Conservation (phyloP, 2,329 filamentous ascomycete species). For the Mollisia scopiformis region DNA sequence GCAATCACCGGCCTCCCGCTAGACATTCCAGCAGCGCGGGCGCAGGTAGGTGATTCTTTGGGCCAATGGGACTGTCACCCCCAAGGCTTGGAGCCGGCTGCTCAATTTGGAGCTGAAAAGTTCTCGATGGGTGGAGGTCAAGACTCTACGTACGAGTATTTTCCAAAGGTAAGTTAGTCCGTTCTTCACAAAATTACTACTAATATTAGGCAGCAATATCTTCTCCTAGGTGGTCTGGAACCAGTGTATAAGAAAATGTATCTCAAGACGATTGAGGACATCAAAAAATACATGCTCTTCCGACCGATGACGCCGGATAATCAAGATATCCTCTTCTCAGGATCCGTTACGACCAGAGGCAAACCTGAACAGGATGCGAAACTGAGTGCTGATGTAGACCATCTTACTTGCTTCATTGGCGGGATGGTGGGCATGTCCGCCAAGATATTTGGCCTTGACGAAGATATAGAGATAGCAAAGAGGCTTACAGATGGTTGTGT, state of each 20-base stretch:
- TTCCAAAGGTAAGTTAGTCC: conserved; percentile 56
- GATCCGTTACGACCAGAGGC: conserved; percentile 56
- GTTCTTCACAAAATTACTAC: neutral
- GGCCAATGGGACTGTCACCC: conserved; percentile 53
- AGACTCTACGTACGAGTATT: conserved; percentile 74
- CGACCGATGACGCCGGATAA: conserved; percentile 71
- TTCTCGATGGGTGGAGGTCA: conserved; percentile 64
- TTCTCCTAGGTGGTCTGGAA: conserved; percentile 76
- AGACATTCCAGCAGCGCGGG: conserved; percentile 21
- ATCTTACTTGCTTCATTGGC: conserved; percentile 70
- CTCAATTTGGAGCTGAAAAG: conserved; percentile 51
- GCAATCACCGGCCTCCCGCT: conserved; percentile 20
- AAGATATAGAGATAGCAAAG: conserved; percentile 65
- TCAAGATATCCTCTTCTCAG: conserved; percentile 74
- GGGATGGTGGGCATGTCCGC: conserved; percentile 71
- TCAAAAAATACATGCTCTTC: conserved; percentile 76
- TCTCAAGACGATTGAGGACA: conserved; percentile 65
- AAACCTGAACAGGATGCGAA: conserved; percentile 47
- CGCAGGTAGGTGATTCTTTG: conserved; percentile 12
- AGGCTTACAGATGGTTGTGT: conserved; percentile 70
- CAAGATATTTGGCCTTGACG: conserved; percentile 60
- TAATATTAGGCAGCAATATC: conserved; percentile 55
- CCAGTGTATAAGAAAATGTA: conserved; percentile 76
- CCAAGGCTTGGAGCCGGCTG: conserved; percentile 58
- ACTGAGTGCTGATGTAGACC: conserved; percentile 44